phyloP scores from a whole-genome alignment of 345 rosid genomes.

The Corchorus capsularis region DNA sequence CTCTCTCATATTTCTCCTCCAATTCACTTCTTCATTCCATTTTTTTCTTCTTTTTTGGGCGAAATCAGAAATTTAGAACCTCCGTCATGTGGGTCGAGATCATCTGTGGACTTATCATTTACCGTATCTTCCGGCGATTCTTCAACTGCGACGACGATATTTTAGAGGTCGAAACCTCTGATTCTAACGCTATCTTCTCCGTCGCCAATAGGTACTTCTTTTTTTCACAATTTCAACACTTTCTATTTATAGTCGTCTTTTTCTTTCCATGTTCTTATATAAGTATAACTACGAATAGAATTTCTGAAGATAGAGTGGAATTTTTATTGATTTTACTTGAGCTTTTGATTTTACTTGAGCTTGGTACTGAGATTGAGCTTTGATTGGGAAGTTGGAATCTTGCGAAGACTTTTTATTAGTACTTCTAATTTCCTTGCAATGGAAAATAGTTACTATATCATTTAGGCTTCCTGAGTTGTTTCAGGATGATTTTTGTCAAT shows the following conservation, averaged over 20 bases:
- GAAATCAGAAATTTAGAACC: not conserved
- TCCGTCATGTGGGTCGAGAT: constrained; percentile 78
- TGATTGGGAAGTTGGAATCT: not conserved
- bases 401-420: not conserved
- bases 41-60: not conserved
- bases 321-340: not conserved
- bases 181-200: constrained; percentile 63
- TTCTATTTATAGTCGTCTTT: not conserved
- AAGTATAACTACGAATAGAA: not conserved
- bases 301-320: no score
- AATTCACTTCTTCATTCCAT: not conserved
- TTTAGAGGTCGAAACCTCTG: constrained; percentile 63
- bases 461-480: not conserved
- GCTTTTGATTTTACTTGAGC: constrained; percentile 2
- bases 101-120: constrained; percentile 66
- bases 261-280: not conserved
- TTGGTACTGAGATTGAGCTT: not conserved
- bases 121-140: constrained; percentile 49
- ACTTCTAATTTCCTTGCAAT: not conserved
- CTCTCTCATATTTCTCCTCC: not conserved
- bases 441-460: not conserved
- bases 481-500: not conserved
- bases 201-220: constrained; percentile 60
- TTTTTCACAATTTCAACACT: not conserved
- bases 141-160: constrained; percentile 50